Conservation (phyloP, 441 rosid species). For the Corymbia citriodora region DNA sequence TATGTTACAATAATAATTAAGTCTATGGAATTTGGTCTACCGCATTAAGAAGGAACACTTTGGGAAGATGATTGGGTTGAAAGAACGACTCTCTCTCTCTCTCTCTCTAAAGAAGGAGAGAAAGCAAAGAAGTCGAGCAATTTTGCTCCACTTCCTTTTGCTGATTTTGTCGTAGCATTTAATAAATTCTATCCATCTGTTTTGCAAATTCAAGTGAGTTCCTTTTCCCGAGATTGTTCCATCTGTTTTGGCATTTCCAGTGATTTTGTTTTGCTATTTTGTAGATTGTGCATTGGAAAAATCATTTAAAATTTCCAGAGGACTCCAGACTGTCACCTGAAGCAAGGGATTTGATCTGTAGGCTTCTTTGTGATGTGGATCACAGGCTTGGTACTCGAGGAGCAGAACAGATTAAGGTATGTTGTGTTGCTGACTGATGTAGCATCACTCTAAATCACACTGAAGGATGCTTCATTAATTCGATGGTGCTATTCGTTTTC, state of each 20-base stretch:
- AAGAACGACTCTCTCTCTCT: background rate
- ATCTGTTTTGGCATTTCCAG: background rate
- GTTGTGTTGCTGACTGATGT: background rate
- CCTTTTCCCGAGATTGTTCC: background rate
- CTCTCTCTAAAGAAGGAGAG: background rate
- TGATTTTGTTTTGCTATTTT: background rate
- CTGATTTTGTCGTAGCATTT: background rate
- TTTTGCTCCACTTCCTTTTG: background rate
- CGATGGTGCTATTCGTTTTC: background rate
- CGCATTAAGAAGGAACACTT: background rate
- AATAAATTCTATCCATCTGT: background rate
- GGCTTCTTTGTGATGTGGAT: slow-evolving; percentile 57
- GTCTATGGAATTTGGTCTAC: background rate
- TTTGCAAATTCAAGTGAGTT: background rate
- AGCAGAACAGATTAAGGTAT: slow-evolving; percentile 49
- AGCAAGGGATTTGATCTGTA: slow-evolving; percentile 48
- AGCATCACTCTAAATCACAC: background rate
- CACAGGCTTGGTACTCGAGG: slow-evolving; percentile 57
- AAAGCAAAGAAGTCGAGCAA: background rate
- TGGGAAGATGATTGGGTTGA: background rate
- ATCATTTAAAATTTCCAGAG: slow-evolving; percentile 48
- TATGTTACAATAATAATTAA: background rate
- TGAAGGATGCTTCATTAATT: background rate
- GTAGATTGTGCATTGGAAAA: slow-evolving; percentile 66
- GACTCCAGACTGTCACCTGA: slow-evolving; percentile 49